A percentile compares a stretch with the other conserved stretches of the same genome.
These are phyloP conservation scores for Lichtheimia corymbifera DNA, from an alignment of 371 early-diverging fungal genomes.

Conservation along the genomic window DNA sequence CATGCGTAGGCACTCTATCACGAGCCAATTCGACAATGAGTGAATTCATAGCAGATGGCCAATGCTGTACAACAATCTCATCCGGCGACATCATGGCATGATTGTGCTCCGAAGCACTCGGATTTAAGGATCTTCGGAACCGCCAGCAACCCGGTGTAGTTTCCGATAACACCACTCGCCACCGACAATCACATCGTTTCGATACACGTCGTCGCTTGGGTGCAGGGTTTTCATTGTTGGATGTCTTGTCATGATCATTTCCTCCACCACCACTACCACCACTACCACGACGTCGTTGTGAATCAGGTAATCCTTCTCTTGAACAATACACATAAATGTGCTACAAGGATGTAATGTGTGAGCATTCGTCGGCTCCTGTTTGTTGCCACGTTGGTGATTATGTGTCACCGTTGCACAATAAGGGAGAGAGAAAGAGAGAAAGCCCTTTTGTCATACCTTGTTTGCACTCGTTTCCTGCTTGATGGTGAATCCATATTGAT, in stretches of 20 bases:
- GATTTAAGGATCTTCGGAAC: slow-evolving; percentile 58
- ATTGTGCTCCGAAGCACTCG: slow-evolving; percentile 56
- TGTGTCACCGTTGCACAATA: too few species aligned
- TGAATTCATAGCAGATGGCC: slow-evolving; percentile 47
- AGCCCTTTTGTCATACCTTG: slow-evolving; percentile 23
- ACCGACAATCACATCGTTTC: slow-evolving; percentile 58
- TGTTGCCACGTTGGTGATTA: too few species aligned
- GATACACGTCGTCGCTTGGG: slow-evolving; percentile 53
- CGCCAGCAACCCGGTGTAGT: slow-evolving; percentile 45
- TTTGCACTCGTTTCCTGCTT: slow-evolving; percentile 41
- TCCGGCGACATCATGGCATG: slow-evolving; percentile 52
- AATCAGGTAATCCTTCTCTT: slow-evolving; percentile 56
- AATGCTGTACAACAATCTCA: slow-evolving; percentile 42
- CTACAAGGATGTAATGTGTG: neutral
- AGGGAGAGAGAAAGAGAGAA: too few species aligned
- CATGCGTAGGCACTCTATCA: slow-evolving; percentile 43
- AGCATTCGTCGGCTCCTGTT: neutral
- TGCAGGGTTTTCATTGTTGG: slow-evolving; percentile 6
- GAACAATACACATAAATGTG: slow-evolving; percentile 61
- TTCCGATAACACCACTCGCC: slow-evolving; percentile 57
- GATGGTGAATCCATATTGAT: slow-evolving; percentile 39
- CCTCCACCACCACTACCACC: slow-evolving; percentile 5
- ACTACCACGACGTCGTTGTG: slow-evolving; percentile 49
- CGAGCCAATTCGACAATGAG: slow-evolving; percentile 40
- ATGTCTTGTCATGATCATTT: too few species aligned